Conservation (phyloP, 1,284 basidiomycete genomes). For the Pseudozyma tsukubaensis region DNA sequence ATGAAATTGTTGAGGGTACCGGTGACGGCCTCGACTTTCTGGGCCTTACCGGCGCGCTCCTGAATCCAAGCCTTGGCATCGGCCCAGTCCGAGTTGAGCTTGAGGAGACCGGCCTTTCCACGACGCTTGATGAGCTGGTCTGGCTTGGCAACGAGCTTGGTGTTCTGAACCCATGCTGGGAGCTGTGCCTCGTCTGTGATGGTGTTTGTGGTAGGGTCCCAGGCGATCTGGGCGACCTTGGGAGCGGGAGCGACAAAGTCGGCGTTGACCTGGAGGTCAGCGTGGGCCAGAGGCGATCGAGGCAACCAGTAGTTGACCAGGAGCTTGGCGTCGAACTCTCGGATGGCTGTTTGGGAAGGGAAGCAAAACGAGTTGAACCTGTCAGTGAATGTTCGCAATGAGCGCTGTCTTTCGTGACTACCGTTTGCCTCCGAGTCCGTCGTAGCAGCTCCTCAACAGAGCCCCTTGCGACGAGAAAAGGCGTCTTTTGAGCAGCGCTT, state of each 20-base stretch:
- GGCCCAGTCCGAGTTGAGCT: conserved; percentile 91
- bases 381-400: conserved; percentile 3
- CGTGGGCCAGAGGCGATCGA: conserved; percentile 62
- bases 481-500: not conserved
- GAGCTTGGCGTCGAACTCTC: conserved; percentile 68
- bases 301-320: conserved; percentile 69
- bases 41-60: conserved; percentile 90
- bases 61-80: conserved; percentile 80
- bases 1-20: conserved; percentile 98
- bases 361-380: not conserved
- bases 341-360: conserved; percentile 52
- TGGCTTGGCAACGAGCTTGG: conserved; percentile 69
- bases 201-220: conserved; percentile 83
- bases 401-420: too few species aligned
- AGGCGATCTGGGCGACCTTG: conserved; percentile 73
- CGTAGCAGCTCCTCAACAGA: too few species aligned
- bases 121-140: conserved; percentile 99
- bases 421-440: too few species aligned
- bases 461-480: not conserved
- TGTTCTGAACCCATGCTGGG: conserved; percentile 79
- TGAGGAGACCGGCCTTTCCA: conserved; percentile 93
- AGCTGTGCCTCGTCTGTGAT: conserved; percentile 83
- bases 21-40: conserved; percentile 91
- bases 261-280: conserved; percentile 56
- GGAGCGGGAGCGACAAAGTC: conserved; percentile 64